Evolutionary conservation across 108 stramenopile genomes (phyloP), one percentile per base, ranked within the genome.

Genomic region (Craspedostauros australis): DNA sequence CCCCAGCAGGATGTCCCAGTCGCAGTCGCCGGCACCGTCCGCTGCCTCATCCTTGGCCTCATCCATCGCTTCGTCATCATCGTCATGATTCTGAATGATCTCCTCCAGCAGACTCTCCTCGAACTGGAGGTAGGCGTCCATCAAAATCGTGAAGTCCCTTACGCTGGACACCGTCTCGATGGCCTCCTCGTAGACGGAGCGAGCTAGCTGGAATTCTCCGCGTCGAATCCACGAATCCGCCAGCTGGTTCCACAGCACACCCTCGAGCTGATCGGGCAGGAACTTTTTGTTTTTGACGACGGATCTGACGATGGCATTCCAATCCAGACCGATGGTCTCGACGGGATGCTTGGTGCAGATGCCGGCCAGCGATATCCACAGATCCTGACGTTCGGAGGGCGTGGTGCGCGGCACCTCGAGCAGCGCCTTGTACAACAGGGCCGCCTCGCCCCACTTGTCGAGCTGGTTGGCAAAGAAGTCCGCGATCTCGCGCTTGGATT

Each of bases 151-250:
- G 59, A 99, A 99, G 63, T 99, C 99, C 5, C 96, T 82, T 3
- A 98, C 96, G n/a, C 91, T 82, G 21, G 70, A 72, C 38, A 94
- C 94, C 19, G 69, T 48, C 53, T 83, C 74, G 8, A 96, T 46
- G 18, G 85, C 97, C 66, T 98, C 98, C 72, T 99, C 98, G 61
- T 96, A 98, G 2, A 99, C 84, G 29, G 77, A 75, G 26, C 97
- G 73, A 3, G 98, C 98, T 68, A 89, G 47, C 52, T 98, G 96
- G 66, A 99, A 98, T 61, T 86, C 83, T 22, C 98, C 98, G 27
- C 80, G 70, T 44, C 96, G 86, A 54, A 96, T 89, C 77, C 95
- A 87, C 44, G 83, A 88, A 60, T 93, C 91, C 0, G 98, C 97
- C 42, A 98, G 75, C 57, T 89, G 70, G 47, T 89, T 92, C 96